Percentiles rank a stretch among this genome's conserved stretches.
Conservation (phyloP, 371 early-diverging fungal genomes). For the Funneliformis caledonium region DNA sequence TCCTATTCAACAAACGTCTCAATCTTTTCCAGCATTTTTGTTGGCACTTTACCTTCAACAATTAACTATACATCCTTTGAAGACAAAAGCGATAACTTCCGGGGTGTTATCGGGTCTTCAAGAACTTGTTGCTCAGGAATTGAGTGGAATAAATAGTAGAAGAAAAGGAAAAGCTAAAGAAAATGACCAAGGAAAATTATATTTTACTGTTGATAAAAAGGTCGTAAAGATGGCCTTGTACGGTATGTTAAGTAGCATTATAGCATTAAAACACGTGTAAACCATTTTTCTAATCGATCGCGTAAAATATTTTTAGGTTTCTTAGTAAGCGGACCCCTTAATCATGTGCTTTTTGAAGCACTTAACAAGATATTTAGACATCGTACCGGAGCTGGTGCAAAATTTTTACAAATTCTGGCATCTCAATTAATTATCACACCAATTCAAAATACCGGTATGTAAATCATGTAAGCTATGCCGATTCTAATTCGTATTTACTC, state of each 20-base stretch:
- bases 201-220: constrained; percentile 62
- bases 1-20: background rate
- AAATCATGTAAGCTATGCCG: background rate
- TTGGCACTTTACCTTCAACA: constrained; percentile 67
- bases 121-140: constrained; percentile 75
- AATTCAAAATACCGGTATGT: constrained; percentile 70
- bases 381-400: constrained; percentile 54
- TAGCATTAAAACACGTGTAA: background rate
- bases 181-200: constrained; percentile 37
- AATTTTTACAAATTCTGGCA: constrained; percentile 62
- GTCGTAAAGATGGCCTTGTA: constrained; percentile 83
- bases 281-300: background rate
- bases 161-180: constrained; percentile 45
- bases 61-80: constrained; percentile 69
- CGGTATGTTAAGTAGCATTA: constrained; percentile 51
- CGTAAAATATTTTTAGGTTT: constrained; percentile 48
- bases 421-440: constrained; percentile 71
- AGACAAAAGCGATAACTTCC: constrained; percentile 82
- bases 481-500: background rate
- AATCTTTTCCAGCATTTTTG: constrained; percentile 42
- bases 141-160: constrained; percentile 62
- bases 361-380: constrained; percentile 63
- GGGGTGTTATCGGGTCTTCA: constrained; percentile 76
- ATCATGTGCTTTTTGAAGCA: constrained; percentile 65
- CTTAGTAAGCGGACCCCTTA: constrained; percentile 69